These are phyloP conservation scores for Eucalyptus viminalis DNA, from an alignment of 345 rosid genomes.

Conservation along the genomic window DNA sequence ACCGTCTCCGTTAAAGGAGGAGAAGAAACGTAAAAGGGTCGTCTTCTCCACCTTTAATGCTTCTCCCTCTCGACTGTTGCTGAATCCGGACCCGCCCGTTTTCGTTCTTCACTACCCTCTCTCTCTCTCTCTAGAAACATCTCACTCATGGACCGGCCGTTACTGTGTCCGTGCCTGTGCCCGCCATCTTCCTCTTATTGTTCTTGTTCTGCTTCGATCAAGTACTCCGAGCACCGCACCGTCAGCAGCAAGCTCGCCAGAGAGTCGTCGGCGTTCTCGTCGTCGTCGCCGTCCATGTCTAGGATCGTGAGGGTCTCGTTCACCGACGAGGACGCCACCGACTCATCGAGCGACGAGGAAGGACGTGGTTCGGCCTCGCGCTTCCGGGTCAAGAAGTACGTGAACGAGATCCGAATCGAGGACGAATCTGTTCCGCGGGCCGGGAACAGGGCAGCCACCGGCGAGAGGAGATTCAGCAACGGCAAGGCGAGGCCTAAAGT, in stretches of 20 bases:
- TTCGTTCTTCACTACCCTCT: neutral
- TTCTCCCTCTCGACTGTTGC: neutral
- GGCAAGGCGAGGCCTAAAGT: neutral
- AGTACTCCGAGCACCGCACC: neutral
- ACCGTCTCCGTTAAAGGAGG: neutral
- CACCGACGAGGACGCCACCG: neutral
- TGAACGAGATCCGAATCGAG: neutral
- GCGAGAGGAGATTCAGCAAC: neutral
- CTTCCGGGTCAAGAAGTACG: neutral
- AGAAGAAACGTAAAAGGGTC: neutral
- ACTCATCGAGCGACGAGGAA: neutral
- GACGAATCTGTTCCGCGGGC: neutral
- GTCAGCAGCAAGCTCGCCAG: neutral
- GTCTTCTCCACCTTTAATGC: neutral
- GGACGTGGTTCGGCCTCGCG: neutral
- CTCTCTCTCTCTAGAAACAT: neutral
- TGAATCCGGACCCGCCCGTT: neutral
- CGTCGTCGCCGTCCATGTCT: neutral
- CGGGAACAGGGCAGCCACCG: neutral
- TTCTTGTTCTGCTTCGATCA: neutral
- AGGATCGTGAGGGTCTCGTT: neutral
- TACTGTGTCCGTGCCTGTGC: neutral
- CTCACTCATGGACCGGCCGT: neutral
- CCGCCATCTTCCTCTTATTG: neutral
- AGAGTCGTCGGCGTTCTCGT: neutral